These are phyloP conservation scores for Fusarium devonianum DNA, from an alignment of 2,329 filamentous ascomycete species.

Conservation along the genomic window DNA sequence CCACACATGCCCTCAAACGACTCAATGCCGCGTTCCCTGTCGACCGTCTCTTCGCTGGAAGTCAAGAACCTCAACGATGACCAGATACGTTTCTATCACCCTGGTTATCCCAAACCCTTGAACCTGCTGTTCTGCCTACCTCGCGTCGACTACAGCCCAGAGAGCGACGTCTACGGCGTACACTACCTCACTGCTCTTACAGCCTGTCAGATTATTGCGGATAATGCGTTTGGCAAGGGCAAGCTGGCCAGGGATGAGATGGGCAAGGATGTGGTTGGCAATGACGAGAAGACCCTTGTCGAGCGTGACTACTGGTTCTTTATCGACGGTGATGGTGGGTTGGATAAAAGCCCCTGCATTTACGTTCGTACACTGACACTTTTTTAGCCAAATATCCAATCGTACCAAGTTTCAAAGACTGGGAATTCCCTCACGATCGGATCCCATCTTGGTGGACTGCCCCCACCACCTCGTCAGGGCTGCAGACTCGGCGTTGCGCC, in stretches of 20 bases:
- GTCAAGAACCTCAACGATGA: slow-evolving; percentile 29
- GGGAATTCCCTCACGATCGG: slow-evolving; percentile 32
- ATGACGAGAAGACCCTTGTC: slow-evolving; percentile 10
- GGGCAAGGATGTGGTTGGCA: slow-evolving; percentile 13
- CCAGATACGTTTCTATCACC: slow-evolving; percentile 33
- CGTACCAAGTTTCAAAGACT: slow-evolving; percentile 28
- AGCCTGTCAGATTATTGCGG: slow-evolving; percentile 26
- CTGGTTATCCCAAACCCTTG: slow-evolving; percentile 27
- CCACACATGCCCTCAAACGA: no score
- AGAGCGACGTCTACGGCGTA: slow-evolving; percentile 11
- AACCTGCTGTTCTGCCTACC: slow-evolving; percentile 31
- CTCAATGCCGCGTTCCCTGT: slow-evolving; percentile 29
- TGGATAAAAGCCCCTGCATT: no score
- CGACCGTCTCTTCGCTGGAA: slow-evolving; percentile 26
- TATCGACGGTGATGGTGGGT: slow-evolving; percentile 21
- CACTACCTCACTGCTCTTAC: slow-evolving; percentile 27
- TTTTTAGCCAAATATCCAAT: slow-evolving; percentile 22
- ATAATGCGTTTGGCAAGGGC: slow-evolving; percentile 24
- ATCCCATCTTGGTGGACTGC: slow-evolving; percentile 23
- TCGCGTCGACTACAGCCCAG: slow-evolving; percentile 21
- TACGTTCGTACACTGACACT: no score
- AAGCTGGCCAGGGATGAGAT: slow-evolving; percentile 10
- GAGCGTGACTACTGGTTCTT: slow-evolving; percentile 34
- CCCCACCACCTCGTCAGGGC: neutral
- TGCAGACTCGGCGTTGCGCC: slow-evolving; percentile 18